phyloP scores from a whole-genome alignment of 1,284 basidiomycete species.

The Sanghuangporus weigelae region DNA sequence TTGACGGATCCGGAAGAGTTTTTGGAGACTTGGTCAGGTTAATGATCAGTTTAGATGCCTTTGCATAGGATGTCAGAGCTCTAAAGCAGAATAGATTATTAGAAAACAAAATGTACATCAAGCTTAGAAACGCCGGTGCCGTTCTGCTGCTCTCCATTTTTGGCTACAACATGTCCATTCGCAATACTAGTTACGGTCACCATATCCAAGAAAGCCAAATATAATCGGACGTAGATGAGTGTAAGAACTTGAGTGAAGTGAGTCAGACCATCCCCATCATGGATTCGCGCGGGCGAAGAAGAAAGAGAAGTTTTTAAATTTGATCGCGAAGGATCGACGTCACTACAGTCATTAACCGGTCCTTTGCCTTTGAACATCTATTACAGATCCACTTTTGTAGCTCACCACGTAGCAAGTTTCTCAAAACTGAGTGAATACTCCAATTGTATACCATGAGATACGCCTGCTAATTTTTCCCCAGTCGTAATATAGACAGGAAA shows the following conservation, averaged over 20 bases:
- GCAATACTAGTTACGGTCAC: background rate
- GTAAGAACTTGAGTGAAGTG: background rate
- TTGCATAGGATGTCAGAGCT: background rate
- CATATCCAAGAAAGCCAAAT: background rate
- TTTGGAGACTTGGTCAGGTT: constrained; percentile 33
- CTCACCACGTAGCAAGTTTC: too few species aligned
- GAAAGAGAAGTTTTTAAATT: background rate
- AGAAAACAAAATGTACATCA: background rate
- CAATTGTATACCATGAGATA: too few species aligned
- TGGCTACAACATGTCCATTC: background rate
- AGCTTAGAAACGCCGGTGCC: background rate
- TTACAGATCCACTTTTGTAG: too few species aligned
- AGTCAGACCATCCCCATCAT: background rate
- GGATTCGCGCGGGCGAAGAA: background rate
- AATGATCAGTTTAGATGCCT: constrained; percentile 43
- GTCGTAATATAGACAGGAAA: too few species aligned
- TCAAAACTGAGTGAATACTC: too few species aligned
- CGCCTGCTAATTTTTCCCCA: too few species aligned
- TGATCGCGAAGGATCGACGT: background rate
- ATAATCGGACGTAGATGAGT: background rate
- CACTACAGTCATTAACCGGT: background rate
- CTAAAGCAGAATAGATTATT: background rate
- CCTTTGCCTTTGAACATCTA: too few species aligned
- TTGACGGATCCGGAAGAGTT: constrained; percentile 33
- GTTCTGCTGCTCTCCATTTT: background rate